Evolutionary conservation across 192 early-diverging fungal genomes (phyloP).

Genomic region (Funneliformis mosseae): DNA sequence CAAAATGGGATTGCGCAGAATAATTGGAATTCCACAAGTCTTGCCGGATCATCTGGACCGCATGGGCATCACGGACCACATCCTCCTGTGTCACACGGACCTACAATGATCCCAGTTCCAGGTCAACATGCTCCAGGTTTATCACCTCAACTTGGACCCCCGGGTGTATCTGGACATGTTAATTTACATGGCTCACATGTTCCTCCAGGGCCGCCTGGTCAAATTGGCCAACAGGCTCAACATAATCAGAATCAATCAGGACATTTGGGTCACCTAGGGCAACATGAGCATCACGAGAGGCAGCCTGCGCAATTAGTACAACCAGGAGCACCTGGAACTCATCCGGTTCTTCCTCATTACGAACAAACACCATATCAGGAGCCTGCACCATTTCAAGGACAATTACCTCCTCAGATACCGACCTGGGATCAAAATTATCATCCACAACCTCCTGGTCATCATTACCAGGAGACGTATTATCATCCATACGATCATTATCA

Average conservation of each 20-base stretch:
- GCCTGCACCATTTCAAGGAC: conserved; percentile 28
- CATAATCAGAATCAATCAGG: not conserved
- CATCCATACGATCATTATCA: conserved; percentile 2
- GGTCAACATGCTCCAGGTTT: not conserved
- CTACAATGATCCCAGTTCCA: not conserved
- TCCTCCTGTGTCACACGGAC: not conserved
- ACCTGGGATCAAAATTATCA: conserved; percentile 26
- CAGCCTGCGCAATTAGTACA: conserved; percentile 2
- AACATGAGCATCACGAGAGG: not conserved
- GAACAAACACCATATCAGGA: conserved; percentile 6
- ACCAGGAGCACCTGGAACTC: conserved; percentile 10
- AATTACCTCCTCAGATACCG: conserved; percentile 17
- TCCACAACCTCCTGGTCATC: not conserved
- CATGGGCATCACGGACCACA: not conserved
- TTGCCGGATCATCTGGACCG: not conserved
- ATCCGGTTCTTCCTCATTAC: not conserved
- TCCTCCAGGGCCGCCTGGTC: not conserved
- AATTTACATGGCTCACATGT: not conserved
- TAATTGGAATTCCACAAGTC: not conserved
- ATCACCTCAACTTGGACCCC: conserved; percentile 3
- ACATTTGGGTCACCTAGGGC: not conserved
- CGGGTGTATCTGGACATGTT: not conserved
- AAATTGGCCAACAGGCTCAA: not conserved
- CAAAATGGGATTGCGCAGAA: conserved; percentile 15
- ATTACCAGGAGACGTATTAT: not conserved